Evolutionary conservation across 2,329 filamentous ascomycete genomes (phyloP).

Genomic region (Arthrobotrys megalospora): DNA sequence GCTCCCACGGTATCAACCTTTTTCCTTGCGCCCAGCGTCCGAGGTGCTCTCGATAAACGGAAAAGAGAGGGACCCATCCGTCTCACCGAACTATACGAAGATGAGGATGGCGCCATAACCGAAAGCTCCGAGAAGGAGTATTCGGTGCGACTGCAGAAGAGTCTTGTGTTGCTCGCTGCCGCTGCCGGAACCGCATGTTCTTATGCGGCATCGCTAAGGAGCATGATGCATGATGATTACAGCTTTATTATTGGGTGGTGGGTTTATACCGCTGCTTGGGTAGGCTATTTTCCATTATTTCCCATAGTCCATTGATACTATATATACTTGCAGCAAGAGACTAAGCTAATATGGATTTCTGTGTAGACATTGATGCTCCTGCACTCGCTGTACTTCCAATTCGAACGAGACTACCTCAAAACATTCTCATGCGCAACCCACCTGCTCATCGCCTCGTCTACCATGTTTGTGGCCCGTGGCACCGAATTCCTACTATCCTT

Average conservation of each 20-base stretch:
- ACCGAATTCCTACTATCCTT: constrained; percentile 49
- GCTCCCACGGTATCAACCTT: constrained; percentile 41
- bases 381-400: constrained; percentile 71
- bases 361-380: constrained; percentile 71
- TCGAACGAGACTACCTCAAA: constrained; percentile 71
- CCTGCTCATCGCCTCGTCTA: constrained; percentile 70
- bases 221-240: constrained; percentile 68
- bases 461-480: constrained; percentile 68
- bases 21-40: constrained; percentile 37
- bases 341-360: neutral
- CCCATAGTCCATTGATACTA: neutral
- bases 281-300: constrained; percentile 68
- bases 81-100: constrained; percentile 73
- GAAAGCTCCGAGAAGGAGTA: constrained; percentile 76
- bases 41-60: constrained; percentile 49
- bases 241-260: constrained; percentile 73
- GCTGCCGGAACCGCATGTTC: constrained; percentile 73
- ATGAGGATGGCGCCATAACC: constrained; percentile 79
- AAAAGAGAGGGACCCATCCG: constrained; percentile 53
- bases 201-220: constrained; percentile 73
- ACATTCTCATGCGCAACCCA: constrained; percentile 73
- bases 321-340: constrained; percentile 15
- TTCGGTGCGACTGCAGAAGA: constrained; percentile 75
- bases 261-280: constrained; percentile 76
- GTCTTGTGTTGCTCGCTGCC: constrained; percentile 72